Evolutionary conservation across 2,329 filamentous ascomycete species (phyloP), one percentile per base, ranked within the genome.

Genomic region (Calonectria pseudoturangicola): DNA sequence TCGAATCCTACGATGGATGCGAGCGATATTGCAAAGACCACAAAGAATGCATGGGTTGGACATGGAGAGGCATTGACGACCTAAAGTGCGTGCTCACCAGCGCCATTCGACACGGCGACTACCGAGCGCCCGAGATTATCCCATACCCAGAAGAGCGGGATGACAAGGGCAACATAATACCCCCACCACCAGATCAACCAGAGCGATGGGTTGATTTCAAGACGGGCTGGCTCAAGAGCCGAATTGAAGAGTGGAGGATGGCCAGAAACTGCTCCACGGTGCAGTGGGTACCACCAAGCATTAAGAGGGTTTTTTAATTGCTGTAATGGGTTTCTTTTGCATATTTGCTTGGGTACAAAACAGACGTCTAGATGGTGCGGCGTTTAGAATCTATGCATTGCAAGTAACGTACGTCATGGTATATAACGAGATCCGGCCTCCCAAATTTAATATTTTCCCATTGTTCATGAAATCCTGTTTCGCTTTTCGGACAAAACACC

Each of bases 231-330:
- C 41, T 81, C 13, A 68, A 75, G 2, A 74, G 76, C 6, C 75
- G 80, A 6, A 78, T 83, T 36, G 71, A 75, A 21, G 66, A 77
- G 45, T 83, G 80, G 79, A 77, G 73, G 66, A 66, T 74, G 4
- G 74, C 73, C 27, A 78, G 75, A 39, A 76, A 77, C 28, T 83
- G 81, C 47, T 68, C 78, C 48, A 75, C 76, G 51, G 81, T 81
- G 10, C 79, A 82, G 67, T 83, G 81, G 81, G 81, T 83, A 18
- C 79, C 80, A n/a, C 81, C 82, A 9, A 83, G 82, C 66, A 81
- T 78, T 43, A 79, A 78, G 71, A 73, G 79, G 60, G 76, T 81
- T 48, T 81, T 81, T 68, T 81, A 64, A 81, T 9, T 28, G 21
- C 67, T 39, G 33, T 25, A 27, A 21, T 27, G 43, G 43, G 36